These are phyloP conservation scores for Populus alba DNA, from an alignment of 345 rosid genomes.

Conservation along the genomic window DNA sequence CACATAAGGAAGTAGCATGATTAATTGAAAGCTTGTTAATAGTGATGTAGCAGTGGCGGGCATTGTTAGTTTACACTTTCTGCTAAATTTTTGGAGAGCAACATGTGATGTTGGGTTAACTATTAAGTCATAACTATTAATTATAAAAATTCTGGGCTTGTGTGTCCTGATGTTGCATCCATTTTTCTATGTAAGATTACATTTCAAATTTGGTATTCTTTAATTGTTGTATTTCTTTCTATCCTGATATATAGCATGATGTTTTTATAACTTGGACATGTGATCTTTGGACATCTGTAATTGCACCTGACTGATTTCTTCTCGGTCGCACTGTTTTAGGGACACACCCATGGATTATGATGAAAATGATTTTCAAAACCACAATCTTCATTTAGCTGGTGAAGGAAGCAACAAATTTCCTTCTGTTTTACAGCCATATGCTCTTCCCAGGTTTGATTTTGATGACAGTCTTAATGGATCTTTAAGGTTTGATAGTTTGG, in stretches of 20 bases:
- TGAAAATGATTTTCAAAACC: conserved; percentile 94
- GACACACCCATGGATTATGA: conserved; percentile 95
- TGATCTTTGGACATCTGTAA: conserved; percentile 8
- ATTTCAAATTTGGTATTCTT: background rate
- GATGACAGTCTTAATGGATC: conserved; percentile 69
- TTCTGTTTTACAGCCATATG: conserved; percentile 63
- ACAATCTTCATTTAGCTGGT: conserved; percentile 85
- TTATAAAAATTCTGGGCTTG: background rate
- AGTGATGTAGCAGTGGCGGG: background rate
- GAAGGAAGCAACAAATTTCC: conserved; percentile 76
- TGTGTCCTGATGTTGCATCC: background rate
- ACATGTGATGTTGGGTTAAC: background rate
- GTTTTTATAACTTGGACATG: conserved; percentile 5
- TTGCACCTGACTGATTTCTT: background rate
- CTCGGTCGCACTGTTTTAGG: conserved; percentile 39
- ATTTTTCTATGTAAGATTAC: background rate
- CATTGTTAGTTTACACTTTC: background rate
- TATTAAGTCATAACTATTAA: background rate
- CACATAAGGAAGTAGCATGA: background rate
- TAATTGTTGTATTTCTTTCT: background rate
- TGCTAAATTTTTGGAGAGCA: background rate
- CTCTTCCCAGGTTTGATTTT: conserved; percentile 89
- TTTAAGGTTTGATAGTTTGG: conserved; percentile 72
- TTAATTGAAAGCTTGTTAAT: background rate
- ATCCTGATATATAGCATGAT: background rate